Evolutionary conservation across 495 filamentous ascomycete species (phyloP).

Genomic region (Hypoxylon rickii): DNA sequence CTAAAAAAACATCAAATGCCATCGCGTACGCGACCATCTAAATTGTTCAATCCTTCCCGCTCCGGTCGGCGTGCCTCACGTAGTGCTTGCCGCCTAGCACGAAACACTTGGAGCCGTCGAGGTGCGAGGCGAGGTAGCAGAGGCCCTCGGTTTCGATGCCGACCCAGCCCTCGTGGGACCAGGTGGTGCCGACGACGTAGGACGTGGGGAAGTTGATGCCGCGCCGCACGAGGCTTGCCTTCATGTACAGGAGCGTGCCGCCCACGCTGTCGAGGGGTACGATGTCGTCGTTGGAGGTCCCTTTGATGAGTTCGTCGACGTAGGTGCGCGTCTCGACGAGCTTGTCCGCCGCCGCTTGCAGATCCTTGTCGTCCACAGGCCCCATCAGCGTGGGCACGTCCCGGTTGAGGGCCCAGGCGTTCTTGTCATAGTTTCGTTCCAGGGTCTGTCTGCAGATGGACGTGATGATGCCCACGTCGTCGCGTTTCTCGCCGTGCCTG

Average conservation of each 20-base stretch:
- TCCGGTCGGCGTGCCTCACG: constrained; percentile 30
- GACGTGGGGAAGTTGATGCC: constrained; percentile 27
- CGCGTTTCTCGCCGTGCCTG: constrained; percentile 14
- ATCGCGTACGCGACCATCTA: constrained; percentile 2
- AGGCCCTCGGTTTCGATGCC: constrained; percentile 27
- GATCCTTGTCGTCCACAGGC: constrained; percentile 44
- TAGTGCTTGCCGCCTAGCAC: constrained; percentile 29
- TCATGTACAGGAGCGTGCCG: constrained; percentile 25
- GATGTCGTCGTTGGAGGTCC: constrained; percentile 25
- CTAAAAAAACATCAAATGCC: neutral
- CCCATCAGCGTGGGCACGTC: constrained; percentile 42
- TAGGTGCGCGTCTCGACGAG: constrained; percentile 31
- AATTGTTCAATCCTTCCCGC: constrained; percentile 2
- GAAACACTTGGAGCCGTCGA: constrained; percentile 28
- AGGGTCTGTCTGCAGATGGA: constrained; percentile 29
- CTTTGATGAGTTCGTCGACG: constrained; percentile 27
- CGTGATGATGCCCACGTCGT: constrained; percentile 26
- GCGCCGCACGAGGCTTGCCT: constrained; percentile 23
- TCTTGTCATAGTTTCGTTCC: constrained; percentile 32
- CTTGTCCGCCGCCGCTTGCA: constrained; percentile 45
- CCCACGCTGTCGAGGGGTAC: constrained; percentile 29
- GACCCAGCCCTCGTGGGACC: constrained; percentile 31
- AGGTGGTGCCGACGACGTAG: constrained; percentile 26
- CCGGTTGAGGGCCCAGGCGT: constrained; percentile 23
- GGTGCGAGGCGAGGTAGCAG: constrained; percentile 26